Conservation (phyloP, 2,329 filamentous ascomycete species). For the Cladosporium colombiae region DNA sequence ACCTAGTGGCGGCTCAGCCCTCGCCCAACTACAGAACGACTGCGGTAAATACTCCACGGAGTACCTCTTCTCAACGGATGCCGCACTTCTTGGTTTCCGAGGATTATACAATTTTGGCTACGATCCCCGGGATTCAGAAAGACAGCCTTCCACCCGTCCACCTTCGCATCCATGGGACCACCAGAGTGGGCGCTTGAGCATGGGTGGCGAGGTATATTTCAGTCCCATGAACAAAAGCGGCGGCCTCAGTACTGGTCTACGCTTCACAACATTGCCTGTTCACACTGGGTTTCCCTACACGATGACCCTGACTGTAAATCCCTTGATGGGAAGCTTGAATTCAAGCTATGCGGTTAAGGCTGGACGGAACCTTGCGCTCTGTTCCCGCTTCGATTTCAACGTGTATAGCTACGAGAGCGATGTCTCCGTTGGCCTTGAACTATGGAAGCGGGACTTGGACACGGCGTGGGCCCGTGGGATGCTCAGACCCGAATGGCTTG, state of each 20-base stretch:
- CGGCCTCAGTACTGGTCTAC: conserved; percentile 81
- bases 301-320: conserved; percentile 89
- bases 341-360: conserved; percentile 91
- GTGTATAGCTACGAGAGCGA: conserved; percentile 98
- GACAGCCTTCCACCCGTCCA: conserved; percentile 25
- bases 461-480: conserved; percentile 48
- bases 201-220: conserved; percentile 93
- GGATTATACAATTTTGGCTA: conserved; percentile 94
- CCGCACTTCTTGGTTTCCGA: conserved; percentile 80
- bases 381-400: conserved; percentile 93
- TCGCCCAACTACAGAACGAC: conserved; percentile 77
- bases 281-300: conserved; percentile 87
- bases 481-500: conserved; percentile 45
- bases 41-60: conserved; percentile 85
- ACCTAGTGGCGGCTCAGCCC: conserved; percentile 72
- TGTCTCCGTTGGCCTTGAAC: conserved; percentile 85
- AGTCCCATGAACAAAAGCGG: conserved; percentile 91
- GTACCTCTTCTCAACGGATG: conserved; percentile 89
- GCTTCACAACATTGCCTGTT: conserved; percentile 82
- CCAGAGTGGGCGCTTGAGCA: conserved; percentile 80
- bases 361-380: conserved; percentile 77
- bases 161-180: conserved; percentile 51
- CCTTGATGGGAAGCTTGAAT: conserved; percentile 89
- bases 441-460: conserved; percentile 62
- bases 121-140: conserved; percentile 53